Evolutionary conservation across 495 filamentous ascomycete genomes (phyloP).

Genomic region (Lineolata rhizophorae): DNA sequence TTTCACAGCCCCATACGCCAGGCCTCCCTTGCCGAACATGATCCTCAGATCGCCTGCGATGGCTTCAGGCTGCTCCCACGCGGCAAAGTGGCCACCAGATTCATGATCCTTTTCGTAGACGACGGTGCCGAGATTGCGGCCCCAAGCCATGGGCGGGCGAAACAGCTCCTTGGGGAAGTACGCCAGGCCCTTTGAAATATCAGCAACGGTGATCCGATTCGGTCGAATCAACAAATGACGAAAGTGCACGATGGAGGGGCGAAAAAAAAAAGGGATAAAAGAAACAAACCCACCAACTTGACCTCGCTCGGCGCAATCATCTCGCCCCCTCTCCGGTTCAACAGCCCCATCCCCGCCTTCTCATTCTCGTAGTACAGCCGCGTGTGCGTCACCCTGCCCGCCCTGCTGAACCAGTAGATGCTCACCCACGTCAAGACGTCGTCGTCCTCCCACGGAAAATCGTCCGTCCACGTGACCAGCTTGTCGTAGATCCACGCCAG

Average conservation of each 20-base stretch:
- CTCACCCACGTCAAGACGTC: constrained; percentile 32
- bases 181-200: constrained; percentile 31
- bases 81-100: constrained; percentile 40
- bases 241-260: too few relatives aligned
- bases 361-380: constrained; percentile 28
- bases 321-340: constrained; percentile 5
- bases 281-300: too few relatives aligned
- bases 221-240: too few relatives aligned
- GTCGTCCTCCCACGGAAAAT: constrained; percentile 30
- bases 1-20: constrained; percentile 16
- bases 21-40: constrained; percentile 30
- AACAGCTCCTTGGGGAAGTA: constrained; percentile 30
- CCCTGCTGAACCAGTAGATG: constrained; percentile 29
- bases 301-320: too few relatives aligned
- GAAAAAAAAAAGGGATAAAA: too few relatives aligned
- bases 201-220: constrained; percentile 15
- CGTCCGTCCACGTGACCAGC: constrained; percentile 27
- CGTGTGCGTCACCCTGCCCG: constrained; percentile 25
- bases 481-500: constrained; percentile 35
- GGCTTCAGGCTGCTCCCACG: constrained; percentile 32
- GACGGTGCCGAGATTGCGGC: constrained; percentile 26
- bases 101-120: constrained; percentile 30
- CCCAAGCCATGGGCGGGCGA: constrained; percentile 28
- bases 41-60: constrained; percentile 29
- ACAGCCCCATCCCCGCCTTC: constrained; percentile 7